Evolutionary conservation across 805 yeast species (phyloP).

Genomic region (Wickerhamiella musiphila): DNA sequence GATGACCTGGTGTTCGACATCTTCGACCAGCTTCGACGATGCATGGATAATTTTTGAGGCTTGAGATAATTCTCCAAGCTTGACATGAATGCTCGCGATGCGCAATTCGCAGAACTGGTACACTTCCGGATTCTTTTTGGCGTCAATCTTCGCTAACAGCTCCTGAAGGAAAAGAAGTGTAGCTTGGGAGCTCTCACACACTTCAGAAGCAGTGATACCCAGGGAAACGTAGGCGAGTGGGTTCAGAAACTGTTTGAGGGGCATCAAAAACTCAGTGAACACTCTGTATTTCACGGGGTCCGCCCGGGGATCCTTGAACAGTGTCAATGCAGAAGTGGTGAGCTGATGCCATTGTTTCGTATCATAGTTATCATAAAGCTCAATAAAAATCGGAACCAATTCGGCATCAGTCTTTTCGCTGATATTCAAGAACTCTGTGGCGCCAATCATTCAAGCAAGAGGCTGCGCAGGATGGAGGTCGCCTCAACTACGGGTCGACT

Average conservation of each 20-base stretch:
- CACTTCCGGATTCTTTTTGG: conserved; percentile 24
- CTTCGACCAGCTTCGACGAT: conserved; percentile 40
- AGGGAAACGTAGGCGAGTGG: conserved; percentile 66
- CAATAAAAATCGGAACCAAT: conserved; percentile 40
- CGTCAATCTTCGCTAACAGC: conserved; percentile 30
- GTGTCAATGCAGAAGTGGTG: conserved; percentile 43
- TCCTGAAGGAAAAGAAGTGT: conserved; percentile 32
- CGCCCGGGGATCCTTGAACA: conserved; percentile 41
- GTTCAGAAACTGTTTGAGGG: conserved; percentile 55
- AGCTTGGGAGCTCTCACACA: conserved; percentile 28
- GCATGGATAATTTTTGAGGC: conserved; percentile 54
- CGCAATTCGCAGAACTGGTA: conserved; percentile 45
- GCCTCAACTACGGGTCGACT: too few species aligned
- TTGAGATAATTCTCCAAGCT: conserved; percentile 35
- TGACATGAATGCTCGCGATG: conserved; percentile 52
- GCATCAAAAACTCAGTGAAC: conserved; percentile 51
- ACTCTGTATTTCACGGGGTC: conserved; percentile 42
- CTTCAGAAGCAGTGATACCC: conserved; percentile 36
- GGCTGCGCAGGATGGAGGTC: too few species aligned
- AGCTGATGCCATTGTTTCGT: conserved; percentile 91
- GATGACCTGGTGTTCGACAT: conserved; percentile 37
- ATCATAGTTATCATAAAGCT: conserved; percentile 71
- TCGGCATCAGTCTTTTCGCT: conserved; percentile 50
- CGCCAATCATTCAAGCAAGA: too few species aligned
- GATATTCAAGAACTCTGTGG: too few species aligned